A percentile compares a stretch with the other conserved stretches of the same genome.
phyloP scores from a whole-genome alignment of 75 land plant genomes.

The Isoetes taiwanensis region DNA sequence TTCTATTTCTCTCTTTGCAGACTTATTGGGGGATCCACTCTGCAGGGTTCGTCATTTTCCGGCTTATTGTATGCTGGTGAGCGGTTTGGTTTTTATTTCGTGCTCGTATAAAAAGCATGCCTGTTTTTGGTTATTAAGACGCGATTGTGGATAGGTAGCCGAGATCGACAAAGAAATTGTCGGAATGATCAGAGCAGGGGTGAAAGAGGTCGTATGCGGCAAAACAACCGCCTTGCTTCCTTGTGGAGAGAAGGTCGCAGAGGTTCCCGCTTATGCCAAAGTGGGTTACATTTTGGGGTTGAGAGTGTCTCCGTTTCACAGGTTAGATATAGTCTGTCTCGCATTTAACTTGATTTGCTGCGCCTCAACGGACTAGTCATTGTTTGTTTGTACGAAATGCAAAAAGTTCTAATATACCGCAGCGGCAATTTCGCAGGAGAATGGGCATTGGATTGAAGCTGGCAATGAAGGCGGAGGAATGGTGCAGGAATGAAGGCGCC shows the following conservation, averaged over 20 bases:
- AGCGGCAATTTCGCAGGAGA: conserved; percentile 40
- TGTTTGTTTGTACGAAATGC: not conserved
- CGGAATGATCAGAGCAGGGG: conserved; percentile 31
- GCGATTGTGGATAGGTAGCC: not conserved
- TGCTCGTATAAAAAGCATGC: not conserved
- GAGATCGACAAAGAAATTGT: conserved; percentile 28
- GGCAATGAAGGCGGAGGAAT: conserved; percentile 42
- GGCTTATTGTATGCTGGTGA: conserved; percentile 69
- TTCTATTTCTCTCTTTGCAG: conserved; percentile 43
- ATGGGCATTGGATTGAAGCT: conserved; percentile 66
- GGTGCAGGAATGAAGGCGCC: conserved; percentile 55
- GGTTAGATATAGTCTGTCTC: too few species aligned
- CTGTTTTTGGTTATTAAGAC: not conserved
- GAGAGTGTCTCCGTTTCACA: conserved; percentile 36
- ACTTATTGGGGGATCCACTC: conserved; percentile 75
- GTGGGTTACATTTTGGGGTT: conserved; percentile 46
- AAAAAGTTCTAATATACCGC: too few species aligned
- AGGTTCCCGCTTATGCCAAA: not conserved
- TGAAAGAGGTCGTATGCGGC: conserved; percentile 76
- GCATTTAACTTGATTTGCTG: too few species aligned
- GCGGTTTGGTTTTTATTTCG: not conserved
- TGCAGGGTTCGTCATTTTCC: conserved; percentile 79
- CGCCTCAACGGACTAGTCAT: not conserved
- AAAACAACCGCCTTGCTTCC: not conserved
- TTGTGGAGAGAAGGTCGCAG: not conserved